Evolutionary conservation across 1,284 basidiomycete species (phyloP).

Genomic region (Marasmius fiardii): DNA sequence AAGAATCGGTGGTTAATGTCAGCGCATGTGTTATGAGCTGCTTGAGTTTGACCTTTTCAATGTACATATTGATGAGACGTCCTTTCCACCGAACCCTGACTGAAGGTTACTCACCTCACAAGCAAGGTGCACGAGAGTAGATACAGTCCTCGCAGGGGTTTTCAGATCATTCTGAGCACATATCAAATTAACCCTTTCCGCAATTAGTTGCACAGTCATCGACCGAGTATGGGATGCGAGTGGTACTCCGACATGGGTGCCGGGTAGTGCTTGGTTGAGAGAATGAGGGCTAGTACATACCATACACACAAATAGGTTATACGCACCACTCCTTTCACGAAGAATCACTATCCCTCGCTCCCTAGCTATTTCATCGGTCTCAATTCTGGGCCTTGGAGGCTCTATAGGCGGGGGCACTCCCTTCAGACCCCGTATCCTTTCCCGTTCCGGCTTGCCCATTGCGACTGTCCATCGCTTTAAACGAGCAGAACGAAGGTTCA

Average conservation of each 20-base stretch:
- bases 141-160: constrained; percentile 57
- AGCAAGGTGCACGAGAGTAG: constrained; percentile 69
- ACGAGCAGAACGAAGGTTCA: constrained; percentile 53
- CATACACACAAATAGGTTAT: neutral
- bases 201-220: constrained; percentile 72
- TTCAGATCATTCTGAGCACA: constrained; percentile 71
- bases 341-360: constrained; percentile 66
- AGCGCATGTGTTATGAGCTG: constrained; percentile 77
- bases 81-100: neutral
- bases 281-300: neutral
- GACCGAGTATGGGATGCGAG: constrained; percentile 66
- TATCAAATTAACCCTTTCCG: constrained; percentile 75
- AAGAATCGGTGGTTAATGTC: constrained; percentile 70
- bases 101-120: constrained; percentile 53
- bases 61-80: constrained; percentile 4
- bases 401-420: constrained; percentile 31
- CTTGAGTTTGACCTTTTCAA: constrained; percentile 68
- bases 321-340: constrained; percentile 60
- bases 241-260: constrained; percentile 65
- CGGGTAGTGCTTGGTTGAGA: constrained; percentile 53
- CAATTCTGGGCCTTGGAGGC: constrained; percentile 36
- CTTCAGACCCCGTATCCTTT: constrained; percentile 56
- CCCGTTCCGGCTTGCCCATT: constrained; percentile 68
- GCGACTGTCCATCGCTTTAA: constrained; percentile 76
- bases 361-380: constrained; percentile 64